These are phyloP conservation scores for Phragmites australis DNA, from an alignment of 176 grass and related monocot species.

Conservation along the genomic window DNA sequence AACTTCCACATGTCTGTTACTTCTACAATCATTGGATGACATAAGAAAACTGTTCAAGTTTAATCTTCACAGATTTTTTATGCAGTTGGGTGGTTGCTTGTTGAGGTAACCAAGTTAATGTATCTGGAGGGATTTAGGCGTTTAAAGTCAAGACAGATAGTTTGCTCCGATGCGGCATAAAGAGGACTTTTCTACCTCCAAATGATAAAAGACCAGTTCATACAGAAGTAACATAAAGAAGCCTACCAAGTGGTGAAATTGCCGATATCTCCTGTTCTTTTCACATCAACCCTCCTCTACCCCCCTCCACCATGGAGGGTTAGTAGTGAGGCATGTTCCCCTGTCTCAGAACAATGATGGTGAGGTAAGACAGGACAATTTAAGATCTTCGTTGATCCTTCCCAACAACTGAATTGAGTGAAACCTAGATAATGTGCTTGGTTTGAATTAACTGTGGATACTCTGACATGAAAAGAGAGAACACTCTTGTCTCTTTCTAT, in stretches of 20 bases:
- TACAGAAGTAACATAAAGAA: constrained; percentile 53
- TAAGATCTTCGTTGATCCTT: constrained; percentile 12
- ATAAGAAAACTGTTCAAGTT: constrained; percentile 4
- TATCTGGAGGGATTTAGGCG: constrained; percentile 20
- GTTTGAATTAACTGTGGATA: neutral
- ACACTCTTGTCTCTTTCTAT: constrained; percentile 2
- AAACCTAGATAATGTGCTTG: neutral
- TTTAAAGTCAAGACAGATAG: neutral
- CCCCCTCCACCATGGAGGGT: constrained; percentile 53
- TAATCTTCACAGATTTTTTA: constrained; percentile 9
- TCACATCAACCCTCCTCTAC: constrained; percentile 81
- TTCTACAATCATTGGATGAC: neutral
- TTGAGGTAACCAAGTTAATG: constrained; percentile 19
- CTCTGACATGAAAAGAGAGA: neutral
- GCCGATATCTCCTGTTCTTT: constrained; percentile 68
- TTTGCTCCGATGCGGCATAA: neutral
- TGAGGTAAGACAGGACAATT: constrained; percentile 58
- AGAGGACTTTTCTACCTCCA: constrained; percentile 31
- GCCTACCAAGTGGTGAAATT: constrained; percentile 69
- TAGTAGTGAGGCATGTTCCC: constrained; percentile 78
- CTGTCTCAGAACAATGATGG: constrained; percentile 79
- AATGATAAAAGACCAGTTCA: constrained; percentile 50
- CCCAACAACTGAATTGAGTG: constrained; percentile 17
- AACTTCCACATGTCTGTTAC: neutral
- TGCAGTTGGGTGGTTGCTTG: constrained; percentile 14